These are phyloP conservation scores for Hirsutella thompsonii DNA, from an alignment of 2,329 filamentous ascomycete species.

Conservation along the genomic window DNA sequence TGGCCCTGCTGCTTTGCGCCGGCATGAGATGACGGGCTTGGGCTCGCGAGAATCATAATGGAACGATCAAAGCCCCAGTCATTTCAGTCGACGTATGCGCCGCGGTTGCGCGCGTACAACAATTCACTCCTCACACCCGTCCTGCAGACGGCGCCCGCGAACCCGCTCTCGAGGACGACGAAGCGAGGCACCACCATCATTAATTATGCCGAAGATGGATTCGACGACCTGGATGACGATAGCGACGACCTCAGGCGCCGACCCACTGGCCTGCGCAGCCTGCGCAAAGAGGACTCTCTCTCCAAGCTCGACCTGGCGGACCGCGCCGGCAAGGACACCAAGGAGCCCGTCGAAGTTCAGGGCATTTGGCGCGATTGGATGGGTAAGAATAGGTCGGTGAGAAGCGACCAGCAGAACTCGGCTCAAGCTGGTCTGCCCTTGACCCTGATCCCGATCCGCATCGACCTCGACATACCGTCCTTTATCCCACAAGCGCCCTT, in stretches of 20 bases:
- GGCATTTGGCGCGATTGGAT: conserved; percentile 96
- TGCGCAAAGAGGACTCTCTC: conserved; percentile 61
- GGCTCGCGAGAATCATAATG: conserved; percentile 18
- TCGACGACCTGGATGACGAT: conserved; percentile 64
- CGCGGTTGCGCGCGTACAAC: conserved; percentile 77
- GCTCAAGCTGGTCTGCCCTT: conserved; percentile 67
- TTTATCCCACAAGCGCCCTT: conserved; percentile 56
- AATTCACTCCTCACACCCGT: conserved; percentile 86
- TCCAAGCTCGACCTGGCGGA: conserved; percentile 53
- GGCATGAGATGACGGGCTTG: conserved; percentile 18
- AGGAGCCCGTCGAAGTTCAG: conserved; percentile 68
- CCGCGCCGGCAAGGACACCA: conserved; percentile 73
- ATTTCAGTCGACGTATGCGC: conserved; percentile 83
- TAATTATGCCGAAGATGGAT: conserved; percentile 96
- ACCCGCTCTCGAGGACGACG: conserved; percentile 67
- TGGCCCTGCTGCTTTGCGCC: conserved; percentile 4
- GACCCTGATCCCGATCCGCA: conserved; percentile 87
- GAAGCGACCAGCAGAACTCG: conserved; percentile 46
- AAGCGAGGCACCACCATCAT: conserved; percentile 94
- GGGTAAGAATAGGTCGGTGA: conserved; percentile 50
- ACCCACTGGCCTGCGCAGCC: conserved; percentile 71
- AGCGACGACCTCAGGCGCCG: conserved; percentile 65
- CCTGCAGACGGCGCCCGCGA: conserved; percentile 54
- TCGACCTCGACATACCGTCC: conserved; percentile 82
- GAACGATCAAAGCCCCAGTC: conserved; percentile 57